These are phyloP conservation scores for Leucogyrophana mollusca DNA, from an alignment of 768 basidiomycete genomes.

Conservation along the genomic window DNA sequence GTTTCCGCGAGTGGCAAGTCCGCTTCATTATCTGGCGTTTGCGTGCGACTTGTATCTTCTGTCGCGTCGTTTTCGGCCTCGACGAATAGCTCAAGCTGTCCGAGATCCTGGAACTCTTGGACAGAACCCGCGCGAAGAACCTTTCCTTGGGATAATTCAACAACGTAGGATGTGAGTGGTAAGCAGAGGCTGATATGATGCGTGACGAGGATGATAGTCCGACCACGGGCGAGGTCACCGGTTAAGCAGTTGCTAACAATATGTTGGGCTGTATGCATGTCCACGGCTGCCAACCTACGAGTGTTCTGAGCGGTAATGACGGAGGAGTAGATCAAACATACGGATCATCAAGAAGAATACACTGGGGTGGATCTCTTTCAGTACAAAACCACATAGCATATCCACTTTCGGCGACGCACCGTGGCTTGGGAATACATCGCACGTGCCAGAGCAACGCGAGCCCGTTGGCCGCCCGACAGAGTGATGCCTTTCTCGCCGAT, in stretches of 20 bases:
- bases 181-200: conserved; percentile 78
- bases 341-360: conserved; percentile 72
- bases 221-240: conserved; percentile 56
- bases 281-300: conserved; percentile 62
- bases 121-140: conserved; percentile 51
- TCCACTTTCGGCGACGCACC: conserved; percentile 26
- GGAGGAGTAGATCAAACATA: conserved; percentile 33
- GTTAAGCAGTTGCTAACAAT: conserved; percentile 63
- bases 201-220: conserved; percentile 82
- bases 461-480: conserved; percentile 71
- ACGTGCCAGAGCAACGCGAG: conserved; percentile 73
- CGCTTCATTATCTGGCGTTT: conserved; percentile 32
- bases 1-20: conserved; percentile 19
- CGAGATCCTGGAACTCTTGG: conserved; percentile 42
- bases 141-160: conserved; percentile 54
- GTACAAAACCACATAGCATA: neutral
- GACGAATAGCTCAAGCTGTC: conserved; percentile 44
- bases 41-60: conserved; percentile 18
- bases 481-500: conserved; percentile 76
- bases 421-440: conserved; percentile 74
- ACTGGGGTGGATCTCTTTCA: conserved; percentile 28
- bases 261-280: conserved; percentile 76
- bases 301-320: conserved; percentile 10
- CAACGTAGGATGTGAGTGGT: conserved; percentile 63
- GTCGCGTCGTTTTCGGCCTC: conserved; percentile 43